These are phyloP conservation scores for Xylariaceae sp. DNA, from an alignment of 2,329 filamentous ascomycete genomes.

Conservation along the genomic window DNA sequence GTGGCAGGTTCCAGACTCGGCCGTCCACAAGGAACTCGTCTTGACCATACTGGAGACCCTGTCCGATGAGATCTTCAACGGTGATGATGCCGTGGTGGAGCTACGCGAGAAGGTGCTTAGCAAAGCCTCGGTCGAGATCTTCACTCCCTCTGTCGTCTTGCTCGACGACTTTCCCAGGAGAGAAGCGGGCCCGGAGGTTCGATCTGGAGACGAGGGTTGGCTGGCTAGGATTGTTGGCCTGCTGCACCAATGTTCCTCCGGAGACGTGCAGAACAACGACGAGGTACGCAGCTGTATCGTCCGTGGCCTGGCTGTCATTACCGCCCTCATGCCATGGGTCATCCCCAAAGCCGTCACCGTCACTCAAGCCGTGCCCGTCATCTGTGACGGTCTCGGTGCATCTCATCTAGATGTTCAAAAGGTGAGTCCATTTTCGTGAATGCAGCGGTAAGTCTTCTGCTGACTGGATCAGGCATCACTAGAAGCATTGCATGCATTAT, in stretches of 20 bases:
- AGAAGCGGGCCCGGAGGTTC: conserved; percentile 63
- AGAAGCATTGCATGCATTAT: conserved; percentile 80
- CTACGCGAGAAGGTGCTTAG: conserved; percentile 80
- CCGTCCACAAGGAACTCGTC: conserved; percentile 76
- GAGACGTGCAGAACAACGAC: conserved; percentile 60
- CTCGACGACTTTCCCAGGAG: conserved; percentile 72
- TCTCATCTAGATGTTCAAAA: conserved; percentile 70
- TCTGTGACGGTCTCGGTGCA: conserved; percentile 68
- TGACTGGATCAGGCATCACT: conserved; percentile 60
- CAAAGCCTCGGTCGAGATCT: conserved; percentile 88
- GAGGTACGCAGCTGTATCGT: conserved; percentile 67
- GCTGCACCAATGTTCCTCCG: conserved; percentile 67
- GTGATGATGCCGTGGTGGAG: conserved; percentile 82
- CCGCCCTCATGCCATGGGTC: conserved; percentile 81
- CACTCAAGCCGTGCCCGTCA: conserved; percentile 64
- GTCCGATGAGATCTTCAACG: conserved; percentile 89
- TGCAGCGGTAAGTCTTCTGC: conserved; percentile 1
- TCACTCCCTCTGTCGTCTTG: conserved; percentile 74
- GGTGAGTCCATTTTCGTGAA: conserved; percentile 43
- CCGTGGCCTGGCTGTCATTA: conserved; percentile 72
- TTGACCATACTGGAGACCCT: conserved; percentile 85
- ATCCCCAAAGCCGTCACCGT: conserved; percentile 76
- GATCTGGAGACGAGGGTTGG: conserved; percentile 83
- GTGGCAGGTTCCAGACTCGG: conserved; percentile 67
- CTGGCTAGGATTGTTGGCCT: conserved; percentile 71